Evolutionary conservation across 139 green algal species (phyloP), one percentile per base, ranked within the genome.

Genomic region (Chlamydomonas eustigma): DNA sequence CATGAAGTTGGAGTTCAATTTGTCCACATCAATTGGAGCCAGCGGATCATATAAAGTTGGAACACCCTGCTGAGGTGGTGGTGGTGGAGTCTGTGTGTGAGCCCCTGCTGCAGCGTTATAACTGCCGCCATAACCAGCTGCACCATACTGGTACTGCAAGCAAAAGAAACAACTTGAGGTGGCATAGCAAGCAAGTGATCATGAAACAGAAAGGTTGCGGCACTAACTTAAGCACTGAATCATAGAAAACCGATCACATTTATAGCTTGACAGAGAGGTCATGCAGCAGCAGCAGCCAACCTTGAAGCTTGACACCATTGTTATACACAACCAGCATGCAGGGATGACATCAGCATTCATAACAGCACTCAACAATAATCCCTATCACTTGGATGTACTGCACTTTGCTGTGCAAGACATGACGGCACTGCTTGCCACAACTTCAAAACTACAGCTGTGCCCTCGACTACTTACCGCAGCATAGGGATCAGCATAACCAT

Each of bases 1-100:
- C 39, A 91, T 82, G 74, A 83, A 91, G 0, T 79, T 80, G 34
- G 79, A 73, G 51, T 91, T 92, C 30, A 91, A 68, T 75, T 87
- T 88, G 52, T 90, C 83, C 2, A 90, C 74, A 58, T 85, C 77
- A 25, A 88, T 38, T 3, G 81, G 39, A 0, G 70, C 75, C 5
- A 84, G 66, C 0, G 85, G 86, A 58, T 89, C 87, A 39, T 79
- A 91, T 44, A 84, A 4, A 12, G 65, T 50, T 24, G 71, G 51
- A 52, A 71, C 73, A 35, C 50, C 18, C 63, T 28, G 28, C 22
- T n/a, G 4, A 3, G 71, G 68, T 28, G 74, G 51, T 3, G 75
- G n/a, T 1, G 52, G 44, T 37, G 77, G 63, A 36, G 37, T 68
- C 12, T 58, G 44, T n/a, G n/a, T n/a, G 44, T 18, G 12, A 58